phyloP scores from a whole-genome alignment of 805 yeast genomes.

The Spathaspora boniae region DNA sequence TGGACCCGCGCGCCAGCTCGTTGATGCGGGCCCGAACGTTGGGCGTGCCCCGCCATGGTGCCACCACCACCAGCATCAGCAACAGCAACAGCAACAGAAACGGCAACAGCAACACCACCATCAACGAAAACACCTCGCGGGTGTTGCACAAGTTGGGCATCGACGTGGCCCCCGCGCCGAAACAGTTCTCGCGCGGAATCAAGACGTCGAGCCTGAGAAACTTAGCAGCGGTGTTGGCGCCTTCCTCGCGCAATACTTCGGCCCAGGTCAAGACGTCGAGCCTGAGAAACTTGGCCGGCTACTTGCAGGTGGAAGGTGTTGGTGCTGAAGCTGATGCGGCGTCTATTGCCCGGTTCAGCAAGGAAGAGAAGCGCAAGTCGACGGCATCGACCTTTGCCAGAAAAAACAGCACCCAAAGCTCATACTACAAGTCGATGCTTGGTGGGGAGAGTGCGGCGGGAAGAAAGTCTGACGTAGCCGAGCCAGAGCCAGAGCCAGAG shows the following conservation, averaged over 20 bases:
- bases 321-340: too few species aligned
- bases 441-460: constrained; percentile 17
- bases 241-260: constrained; percentile 12
- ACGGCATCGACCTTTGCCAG: constrained; percentile 5
- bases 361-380: constrained; percentile 10
- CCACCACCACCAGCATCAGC: neutral
- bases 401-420: constrained; percentile 8
- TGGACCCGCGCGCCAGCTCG: constrained; percentile 37
- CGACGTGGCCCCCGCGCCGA: constrained; percentile 17
- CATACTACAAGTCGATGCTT: constrained; percentile 20
- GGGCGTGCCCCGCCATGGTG: constrained; percentile 16
- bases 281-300: constrained; percentile 28
- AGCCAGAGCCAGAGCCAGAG: neutral
- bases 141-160: constrained; percentile 39
- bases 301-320: constrained; percentile 14
- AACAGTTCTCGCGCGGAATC: constrained; percentile 16
- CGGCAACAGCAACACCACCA: neutral
- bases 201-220: constrained; percentile 39
- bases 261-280: constrained; percentile 34
- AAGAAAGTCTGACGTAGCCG: constrained; percentile 3
- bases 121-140: constrained; percentile 24
- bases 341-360: constrained; percentile 12
- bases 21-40: constrained; percentile 36
- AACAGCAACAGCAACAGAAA: constrained; percentile 16
- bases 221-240: constrained; percentile 19